Evolutionary conservation across 2,329 filamentous ascomycete genomes (phyloP), one percentile per base, ranked within the genome.

Genomic region (Orbilia brochopaga): DNA sequence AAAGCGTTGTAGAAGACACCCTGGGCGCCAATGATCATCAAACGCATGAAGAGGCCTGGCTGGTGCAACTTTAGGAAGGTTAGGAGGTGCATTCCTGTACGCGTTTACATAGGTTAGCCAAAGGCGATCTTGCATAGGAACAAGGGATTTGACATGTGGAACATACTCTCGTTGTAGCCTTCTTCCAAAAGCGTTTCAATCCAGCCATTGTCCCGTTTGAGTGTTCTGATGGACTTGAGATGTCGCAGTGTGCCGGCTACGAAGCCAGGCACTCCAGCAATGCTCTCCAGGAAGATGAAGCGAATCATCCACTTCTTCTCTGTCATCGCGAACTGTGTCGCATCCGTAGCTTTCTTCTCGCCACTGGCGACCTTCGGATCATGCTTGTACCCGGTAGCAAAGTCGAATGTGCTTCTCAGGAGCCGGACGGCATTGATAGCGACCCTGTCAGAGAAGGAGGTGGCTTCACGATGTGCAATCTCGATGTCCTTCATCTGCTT

Each of bases 1-100:
- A 97, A 86, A 74, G 87, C 85, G 81, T 99, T 99, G 85, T 96
- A 97, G 83, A 96, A 97, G 76, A 97, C 90, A 42, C 93, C 94
- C 79, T 97, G 93, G 0, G 93, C 92, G 10, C 88, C 91, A 42
- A 97, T 85, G 62, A 97, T 91, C 87, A 96, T 90, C 64, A 91
- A 80, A 74, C 91, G 89, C 92, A 97, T 96, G 82, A 96, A 94
- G 83, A 85, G 87, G 13, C 90, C 91, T 2, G 90, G 90, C 75
- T 92, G 85, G 65, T 88, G 90, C 84, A 96, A 90, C 80, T 95
- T 96, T 79, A 99, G 87, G 80, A 97, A 97, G 0, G 90, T 94
- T 30, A 96, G 82, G 0, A 96, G 86, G 77, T 96, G 91, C 92
- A 97, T 97, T 54, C 69, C 69, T 72, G 27, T n/a, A n/a, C n/a